These are phyloP conservation scores for Heritiera fomes DNA, from an alignment of 345 rosid genomes.

Conservation along the genomic window DNA sequence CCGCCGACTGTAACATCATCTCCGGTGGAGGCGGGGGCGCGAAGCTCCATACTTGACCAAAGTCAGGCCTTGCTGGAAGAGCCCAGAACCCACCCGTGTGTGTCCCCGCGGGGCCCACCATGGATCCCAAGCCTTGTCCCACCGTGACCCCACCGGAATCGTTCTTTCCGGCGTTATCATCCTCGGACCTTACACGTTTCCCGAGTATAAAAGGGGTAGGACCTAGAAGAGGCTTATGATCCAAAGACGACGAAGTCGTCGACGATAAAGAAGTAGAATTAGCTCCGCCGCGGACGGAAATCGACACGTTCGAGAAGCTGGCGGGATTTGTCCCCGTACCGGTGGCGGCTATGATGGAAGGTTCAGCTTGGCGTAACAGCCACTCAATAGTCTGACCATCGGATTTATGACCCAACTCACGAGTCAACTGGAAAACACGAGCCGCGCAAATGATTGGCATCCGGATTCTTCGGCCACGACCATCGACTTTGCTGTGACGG, in stretches of 20 bases:
- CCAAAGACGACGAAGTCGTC: conserved; percentile 40
- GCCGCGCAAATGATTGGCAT: conserved; percentile 99
- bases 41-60: conserved; percentile 79
- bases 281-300: conserved; percentile 57
- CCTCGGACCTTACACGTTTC: conserved; percentile 72
- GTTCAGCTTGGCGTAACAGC: conserved; percentile 99
- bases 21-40: conserved; percentile 61
- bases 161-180: conserved; percentile 44
- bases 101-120: conserved; percentile 39
- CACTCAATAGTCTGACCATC: conserved; percentile 99
- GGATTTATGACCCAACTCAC: conserved; percentile 97
- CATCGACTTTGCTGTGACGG: conserved; percentile 97
- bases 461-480: conserved; percentile 92
- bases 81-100: conserved; percentile 89
- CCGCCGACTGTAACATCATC: conserved; percentile 56
- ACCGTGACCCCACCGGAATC: conserved; percentile 30
- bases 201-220: conserved; percentile 87
- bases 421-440: conserved; percentile 94
- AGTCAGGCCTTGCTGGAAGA: conserved; percentile 71
- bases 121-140: conserved; percentile 43
- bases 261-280: conserved; percentile 50
- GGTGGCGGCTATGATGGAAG: conserved; percentile 96
- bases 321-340: conserved; percentile 98
- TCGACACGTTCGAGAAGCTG: conserved; percentile 75
- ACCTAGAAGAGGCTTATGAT: conserved; percentile 73